Evolutionary conservation across 179 eudicot species (phyloP).

Genomic region (Vitellaria paradoxa): DNA sequence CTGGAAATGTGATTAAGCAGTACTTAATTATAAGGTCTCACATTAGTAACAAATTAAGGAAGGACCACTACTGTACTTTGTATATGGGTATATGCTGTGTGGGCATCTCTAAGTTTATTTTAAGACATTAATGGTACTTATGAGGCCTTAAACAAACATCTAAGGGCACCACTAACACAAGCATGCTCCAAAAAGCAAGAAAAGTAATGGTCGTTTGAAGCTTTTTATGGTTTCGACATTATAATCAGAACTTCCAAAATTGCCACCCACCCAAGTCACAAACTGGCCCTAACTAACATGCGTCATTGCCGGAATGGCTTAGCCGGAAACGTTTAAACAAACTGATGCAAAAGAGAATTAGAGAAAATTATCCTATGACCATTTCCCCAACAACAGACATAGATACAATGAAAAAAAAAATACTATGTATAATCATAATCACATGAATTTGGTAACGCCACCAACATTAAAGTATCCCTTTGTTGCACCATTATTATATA

Average conservation of each 20-base stretch:
- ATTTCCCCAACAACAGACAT: not conserved
- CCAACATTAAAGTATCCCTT: not conserved
- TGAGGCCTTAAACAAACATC: not conserved
- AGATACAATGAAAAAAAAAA: not conserved
- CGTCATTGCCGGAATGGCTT: too few species aligned
- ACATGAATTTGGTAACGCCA: not conserved
- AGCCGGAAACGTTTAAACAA: too few species aligned
- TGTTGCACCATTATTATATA: not conserved
- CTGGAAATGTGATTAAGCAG: too few species aligned
- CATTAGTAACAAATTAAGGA: not conserved
- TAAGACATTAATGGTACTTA: not conserved
- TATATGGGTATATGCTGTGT: not conserved
- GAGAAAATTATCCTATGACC: not conserved
- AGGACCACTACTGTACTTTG: not conserved
- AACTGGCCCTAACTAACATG: too few species aligned
- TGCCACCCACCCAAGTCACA: not conserved
- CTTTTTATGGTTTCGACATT: not conserved
- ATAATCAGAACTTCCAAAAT: not conserved
- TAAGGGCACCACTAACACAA: not conserved
- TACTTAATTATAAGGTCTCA: too few species aligned
- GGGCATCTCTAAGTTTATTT: slow-evolving; percentile 1
- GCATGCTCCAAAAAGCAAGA: not conserved
- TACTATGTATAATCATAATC: not conserved
- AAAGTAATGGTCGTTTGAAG: not conserved
- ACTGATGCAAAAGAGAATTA: too few species aligned